Base-by-base conservation (phyloP, 148 eudicot species). In the Silene latifolia region DNA sequence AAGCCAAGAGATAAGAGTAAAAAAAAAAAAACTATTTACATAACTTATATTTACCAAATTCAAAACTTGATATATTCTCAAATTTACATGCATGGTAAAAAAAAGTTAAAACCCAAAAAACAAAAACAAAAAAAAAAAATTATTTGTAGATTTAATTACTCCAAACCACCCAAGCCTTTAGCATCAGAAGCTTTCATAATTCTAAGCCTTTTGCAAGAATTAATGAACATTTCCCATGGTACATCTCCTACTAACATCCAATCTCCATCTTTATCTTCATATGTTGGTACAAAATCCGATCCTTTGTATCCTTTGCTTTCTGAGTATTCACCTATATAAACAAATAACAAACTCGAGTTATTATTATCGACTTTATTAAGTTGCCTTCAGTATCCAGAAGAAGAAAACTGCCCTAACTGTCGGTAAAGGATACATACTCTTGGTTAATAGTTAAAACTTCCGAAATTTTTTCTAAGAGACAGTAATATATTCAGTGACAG, bases 171-270 rank as follows among this genome's bases (percentile, higher is more conserved):
- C 64, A 74, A 75, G 24, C 85, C 82, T 72, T 62, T 76, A 21
- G 79, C 82, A 29, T 79, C 82, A 0, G 80, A 79, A 53, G 62
- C 80, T 63, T 79, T 82, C 82, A 82, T 79, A 24, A 82, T 63
- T 63, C 85, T 79, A 6, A 82, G 65, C 66, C 85, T 79, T 54
- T 82, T 79, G 85, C 85, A 82, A 54, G 85, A 66, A 68, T 9
- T 76, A 69, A 62, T 69, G 75, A 82, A 82, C 85, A 79, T 82
- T 3, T 82, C 77, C 85, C 85, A 82, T 67, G 85, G 85, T 0
- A 82, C 85, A 72, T 82, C 85, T 72, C 85, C 82, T 62, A 79
- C 61, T 61, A 79, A 79, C 85, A 82, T 82, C 84, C 81, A 79
- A 76, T 79, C 82, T 67, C 82, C 85, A 72, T 82, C 85, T 61